Evolutionary conservation across 1,284 basidiomycete genomes (phyloP).

Genomic region (Sanghuangporus sanghuang): DNA sequence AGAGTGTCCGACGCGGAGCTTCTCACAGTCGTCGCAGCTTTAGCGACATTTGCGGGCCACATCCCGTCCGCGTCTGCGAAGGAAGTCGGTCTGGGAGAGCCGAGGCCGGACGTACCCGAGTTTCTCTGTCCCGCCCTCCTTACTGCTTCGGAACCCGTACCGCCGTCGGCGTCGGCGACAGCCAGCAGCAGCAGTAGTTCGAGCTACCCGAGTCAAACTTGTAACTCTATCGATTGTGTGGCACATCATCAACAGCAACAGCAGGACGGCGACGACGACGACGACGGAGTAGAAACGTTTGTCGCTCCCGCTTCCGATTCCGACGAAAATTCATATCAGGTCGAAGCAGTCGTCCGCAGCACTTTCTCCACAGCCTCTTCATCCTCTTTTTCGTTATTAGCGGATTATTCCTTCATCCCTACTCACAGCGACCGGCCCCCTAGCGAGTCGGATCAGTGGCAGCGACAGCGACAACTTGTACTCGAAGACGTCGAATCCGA

Average conservation of each 20-base stretch:
- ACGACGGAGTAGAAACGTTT: too few species aligned
- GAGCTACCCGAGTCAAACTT: not conserved
- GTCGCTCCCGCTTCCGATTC: too few species aligned
- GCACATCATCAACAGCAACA: not conserved
- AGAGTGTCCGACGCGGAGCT: too few species aligned
- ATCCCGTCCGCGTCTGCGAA: not conserved
- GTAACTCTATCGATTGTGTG: not conserved
- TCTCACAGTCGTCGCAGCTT: constrained; percentile 9
- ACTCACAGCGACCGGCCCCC: not conserved
- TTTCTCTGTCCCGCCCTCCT: constrained; percentile 14
- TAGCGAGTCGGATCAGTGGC: not conserved
- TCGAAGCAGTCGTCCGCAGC: not conserved
- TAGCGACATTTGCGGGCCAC: not conserved
- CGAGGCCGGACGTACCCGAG: constrained; percentile 4
- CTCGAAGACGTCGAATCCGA: too few species aligned
- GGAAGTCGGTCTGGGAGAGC: not conserved
- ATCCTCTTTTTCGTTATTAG: not conserved
- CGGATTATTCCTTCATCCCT: not conserved
- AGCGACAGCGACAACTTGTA: not conserved
- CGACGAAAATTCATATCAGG: not conserved
- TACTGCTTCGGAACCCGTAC: not conserved
- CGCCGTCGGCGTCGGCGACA: not conserved
- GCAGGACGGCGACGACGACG: too few species aligned
- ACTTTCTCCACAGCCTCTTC: not conserved
- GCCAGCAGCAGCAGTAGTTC: not conserved